Evolutionary conservation across 2,329 filamentous ascomycete genomes (phyloP).

Genomic region (Xylariaceae sp.): DNA sequence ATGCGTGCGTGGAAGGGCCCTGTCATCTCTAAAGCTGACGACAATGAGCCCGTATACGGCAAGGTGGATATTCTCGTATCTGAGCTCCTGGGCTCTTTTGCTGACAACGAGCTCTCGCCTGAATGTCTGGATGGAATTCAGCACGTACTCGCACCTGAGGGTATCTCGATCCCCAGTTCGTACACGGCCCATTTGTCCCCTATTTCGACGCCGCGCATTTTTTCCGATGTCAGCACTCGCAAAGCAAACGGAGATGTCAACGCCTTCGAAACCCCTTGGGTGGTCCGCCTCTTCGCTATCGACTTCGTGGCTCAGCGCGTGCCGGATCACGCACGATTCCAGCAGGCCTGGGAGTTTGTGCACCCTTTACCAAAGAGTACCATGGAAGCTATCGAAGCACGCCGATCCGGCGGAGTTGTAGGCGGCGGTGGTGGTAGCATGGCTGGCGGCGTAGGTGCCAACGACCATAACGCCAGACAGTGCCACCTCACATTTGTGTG

Average conservation of each 20-base stretch:
- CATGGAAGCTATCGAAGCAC: conserved; percentile 49
- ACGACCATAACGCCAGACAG: conserved; percentile 86
- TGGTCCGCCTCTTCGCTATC: conserved; percentile 85
- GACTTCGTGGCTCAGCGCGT: conserved; percentile 73
- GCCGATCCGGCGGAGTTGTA: conserved; percentile 60
- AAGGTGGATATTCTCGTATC: conserved; percentile 91
- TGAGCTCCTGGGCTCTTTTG: conserved; percentile 91
- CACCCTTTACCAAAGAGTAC: conserved; percentile 65
- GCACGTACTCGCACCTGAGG: conserved; percentile 75
- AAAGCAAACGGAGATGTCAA: conserved; percentile 45
- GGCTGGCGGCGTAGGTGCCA: conserved; percentile 72
- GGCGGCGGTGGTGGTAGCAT: conserved; percentile 69
- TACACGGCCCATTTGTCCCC: conserved; percentile 95
- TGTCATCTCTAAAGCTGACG: conserved; percentile 35
- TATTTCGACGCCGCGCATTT: conserved; percentile 79
- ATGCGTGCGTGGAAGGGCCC: conserved; percentile 97
- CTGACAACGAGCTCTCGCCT: conserved; percentile 93
- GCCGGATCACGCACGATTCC: conserved; percentile 59
- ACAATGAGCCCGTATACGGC: conserved; percentile 45
- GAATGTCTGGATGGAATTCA: conserved; percentile 97
- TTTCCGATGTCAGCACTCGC: conserved; percentile 72
- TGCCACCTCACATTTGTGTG: conserved; percentile 76
- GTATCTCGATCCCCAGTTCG: conserved; percentile 88
- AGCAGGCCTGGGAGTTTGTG: conserved; percentile 74
- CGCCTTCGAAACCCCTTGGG: conserved; percentile 88